Conservation (phyloP, 257 asterid species). For the Jaltomata sinuosa region DNA sequence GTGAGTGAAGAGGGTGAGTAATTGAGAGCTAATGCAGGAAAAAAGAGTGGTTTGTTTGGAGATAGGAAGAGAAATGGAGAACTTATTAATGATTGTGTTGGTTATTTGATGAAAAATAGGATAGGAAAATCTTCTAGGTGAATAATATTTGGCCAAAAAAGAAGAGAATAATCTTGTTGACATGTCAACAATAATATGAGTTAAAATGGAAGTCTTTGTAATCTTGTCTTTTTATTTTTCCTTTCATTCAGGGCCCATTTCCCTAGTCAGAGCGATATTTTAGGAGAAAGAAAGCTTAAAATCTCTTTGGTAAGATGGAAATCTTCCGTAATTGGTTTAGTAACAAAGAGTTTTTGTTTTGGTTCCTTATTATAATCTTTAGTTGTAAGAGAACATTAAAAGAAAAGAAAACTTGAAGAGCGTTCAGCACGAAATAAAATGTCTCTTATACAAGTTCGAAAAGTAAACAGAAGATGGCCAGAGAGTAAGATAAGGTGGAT, state of each 20-base stretch:
- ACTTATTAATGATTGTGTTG: constrained; percentile 29
- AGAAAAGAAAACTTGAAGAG: neutral
- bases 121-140: neutral
- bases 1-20: constrained; percentile 41
- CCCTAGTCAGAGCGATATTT: neutral
- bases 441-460: neutral
- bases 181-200: too few relatives aligned
- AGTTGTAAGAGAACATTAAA: neutral
- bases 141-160: neutral
- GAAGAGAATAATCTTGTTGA: neutral
- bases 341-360: neutral
- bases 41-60: constrained; percentile 40
- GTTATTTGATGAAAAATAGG: constrained; percentile 22
- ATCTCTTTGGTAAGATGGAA: neutral
- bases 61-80: constrained; percentile 18
- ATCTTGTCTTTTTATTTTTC: too few relatives aligned
- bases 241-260: neutral
- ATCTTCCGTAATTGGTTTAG: neutral
- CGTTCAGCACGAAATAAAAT: neutral
- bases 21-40: constrained; percentile 43
- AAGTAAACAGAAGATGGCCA: neutral
- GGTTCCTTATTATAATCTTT: neutral
- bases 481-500: neutral
- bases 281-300: neutral
- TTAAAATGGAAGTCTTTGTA: neutral